Percentiles rank a stretch among this genome's conserved stretches.
Conservation (phyloP, 495 filamentous ascomycete genomes). For the Chaetomium tenue region DNA sequence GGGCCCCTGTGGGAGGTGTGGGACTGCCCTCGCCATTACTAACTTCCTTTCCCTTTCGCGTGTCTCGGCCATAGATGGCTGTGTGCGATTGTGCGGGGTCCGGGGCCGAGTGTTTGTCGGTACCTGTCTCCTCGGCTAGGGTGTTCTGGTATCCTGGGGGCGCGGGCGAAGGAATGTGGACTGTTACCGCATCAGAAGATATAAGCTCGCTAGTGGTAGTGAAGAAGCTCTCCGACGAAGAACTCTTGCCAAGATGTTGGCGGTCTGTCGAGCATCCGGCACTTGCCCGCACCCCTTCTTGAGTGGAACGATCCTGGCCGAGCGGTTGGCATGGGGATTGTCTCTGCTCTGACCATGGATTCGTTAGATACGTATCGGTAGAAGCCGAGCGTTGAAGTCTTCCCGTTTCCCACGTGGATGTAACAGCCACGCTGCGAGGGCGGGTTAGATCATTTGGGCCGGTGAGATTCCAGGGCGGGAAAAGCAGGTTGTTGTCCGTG, state of each 20-base stretch:
- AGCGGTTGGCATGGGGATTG: not conserved
- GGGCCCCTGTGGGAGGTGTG: not conserved
- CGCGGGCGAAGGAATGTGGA: not conserved
- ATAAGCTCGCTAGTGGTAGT: slow-evolving; percentile 14
- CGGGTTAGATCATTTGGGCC: slow-evolving; percentile 20
- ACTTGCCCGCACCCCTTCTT: not conserved
- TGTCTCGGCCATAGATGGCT: not conserved
- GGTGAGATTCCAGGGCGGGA: not conserved
- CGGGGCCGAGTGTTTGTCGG: not conserved
- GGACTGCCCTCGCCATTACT: not conserved
- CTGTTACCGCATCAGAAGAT: slow-evolving; percentile 12
- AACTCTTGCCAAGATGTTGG: not conserved
- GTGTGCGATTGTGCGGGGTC: not conserved
- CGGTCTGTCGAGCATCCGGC: not conserved
- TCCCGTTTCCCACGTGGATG: slow-evolving; percentile 23
- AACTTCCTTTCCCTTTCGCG: not conserved
- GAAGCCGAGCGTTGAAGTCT: slow-evolving; percentile 18
- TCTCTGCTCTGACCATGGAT: not conserved
- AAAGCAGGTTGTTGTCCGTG: too few relatives aligned
- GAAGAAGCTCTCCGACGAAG: slow-evolving; percentile 7
- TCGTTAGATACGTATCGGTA: not conserved
- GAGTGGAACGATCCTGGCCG: not conserved
- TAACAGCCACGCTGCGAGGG: slow-evolving; percentile 12
- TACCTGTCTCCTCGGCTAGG: not conserved
- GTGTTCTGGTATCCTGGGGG: not conserved